These are phyloP conservation scores for Penicillium olsonii DNA, from an alignment of 2,329 filamentous ascomycete species.

Conservation along the genomic window DNA sequence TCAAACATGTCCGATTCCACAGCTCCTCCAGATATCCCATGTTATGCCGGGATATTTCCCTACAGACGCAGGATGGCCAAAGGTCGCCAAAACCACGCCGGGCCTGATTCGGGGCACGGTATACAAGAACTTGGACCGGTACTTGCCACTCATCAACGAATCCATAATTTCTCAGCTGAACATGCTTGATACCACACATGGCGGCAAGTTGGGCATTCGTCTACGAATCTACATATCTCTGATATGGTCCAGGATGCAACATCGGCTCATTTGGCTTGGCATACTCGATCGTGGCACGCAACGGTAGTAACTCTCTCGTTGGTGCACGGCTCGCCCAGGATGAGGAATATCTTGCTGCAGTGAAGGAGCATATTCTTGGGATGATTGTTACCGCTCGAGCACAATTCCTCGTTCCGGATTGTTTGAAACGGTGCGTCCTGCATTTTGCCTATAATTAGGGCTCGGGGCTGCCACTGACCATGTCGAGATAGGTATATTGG, in stretches of 20 bases:
- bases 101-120: slow-evolving; percentile 23
- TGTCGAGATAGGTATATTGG: slow-evolving; percentile 18
- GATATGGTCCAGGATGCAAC: slow-evolving; percentile 11
- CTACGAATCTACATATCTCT: background rate
- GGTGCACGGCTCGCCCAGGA: slow-evolving; percentile 19
- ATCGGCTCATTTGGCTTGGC: slow-evolving; percentile 22
- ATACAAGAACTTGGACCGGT: slow-evolving; percentile 19
- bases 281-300: slow-evolving; percentile 25
- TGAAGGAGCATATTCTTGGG: slow-evolving; percentile 25
- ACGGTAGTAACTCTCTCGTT: slow-evolving; percentile 22
- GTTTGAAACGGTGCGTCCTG: slow-evolving; percentile 17
- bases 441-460: background rate
- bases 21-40: slow-evolving; percentile 34
- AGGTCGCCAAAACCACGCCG: slow-evolving; percentile 25
- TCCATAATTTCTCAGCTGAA: slow-evolving; percentile 19
- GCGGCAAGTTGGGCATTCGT: slow-evolving; percentile 5
- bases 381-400: slow-evolving; percentile 25
- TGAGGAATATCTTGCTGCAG: slow-evolving; percentile 23
- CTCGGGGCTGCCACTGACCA: background rate
- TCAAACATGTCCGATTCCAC: background rate
- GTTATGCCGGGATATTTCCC: slow-evolving; percentile 38
- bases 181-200: slow-evolving; percentile 6
- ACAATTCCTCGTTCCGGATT: slow-evolving; percentile 23
- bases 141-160: slow-evolving; percentile 20
- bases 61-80: slow-evolving; percentile 20